Evolutionary conservation across 306 rosid genomes (phyloP), one percentile per base, ranked within the genome.

Genomic region (Hylodesmum podocarpum): DNA sequence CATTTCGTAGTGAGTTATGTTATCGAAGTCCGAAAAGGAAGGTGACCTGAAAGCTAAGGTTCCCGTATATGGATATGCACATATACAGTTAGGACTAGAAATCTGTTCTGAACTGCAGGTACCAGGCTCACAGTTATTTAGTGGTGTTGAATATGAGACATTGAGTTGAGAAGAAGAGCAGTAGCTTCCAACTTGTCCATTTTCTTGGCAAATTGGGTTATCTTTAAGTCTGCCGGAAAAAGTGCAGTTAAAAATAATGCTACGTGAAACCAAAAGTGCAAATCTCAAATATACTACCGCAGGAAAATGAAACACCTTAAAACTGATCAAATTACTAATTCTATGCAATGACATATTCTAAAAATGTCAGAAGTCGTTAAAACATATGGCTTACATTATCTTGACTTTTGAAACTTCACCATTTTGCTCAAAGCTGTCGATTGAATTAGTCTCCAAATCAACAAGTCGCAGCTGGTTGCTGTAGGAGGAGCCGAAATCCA

Each of bases 51-150:
- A 89, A 77, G 1, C 0, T 21, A 91, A 81, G 59, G 67, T 77
- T 55, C 90, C 96, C 2, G 41, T 16, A 74, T 75, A 91, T 47
- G 96, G 89, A 75, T 80, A 72, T 66, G 88, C 87, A 18, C 96
- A 91, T 74, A 4, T 68, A 75, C 96, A 91, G 31, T 69, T 86
- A 41, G 92, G 90, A 76, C 89, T 89, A 8, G 63, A 9, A 75
- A 66, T 39, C 82, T 78, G 76, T 33, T 57, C 31, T 2, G 51
- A 19, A 53, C 15, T 25, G 80, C 94, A 91, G 18, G 8, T 10
- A 63, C 4, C 19, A 10, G 50, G 44, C 21, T 1, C 3, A 68
- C 94, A 91, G 47, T 74, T 63, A 46, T 54, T 79, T 14, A 27
- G 4, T 6, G 11, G 65, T 47, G 80, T 73, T 22, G 53, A 16